A percentile compares a stretch with the other conserved stretches of the same genome.
Evolutionary conservation across 495 filamentous ascomycete genomes (phyloP).

Genomic region (Aspergillus taichungensis): DNA sequence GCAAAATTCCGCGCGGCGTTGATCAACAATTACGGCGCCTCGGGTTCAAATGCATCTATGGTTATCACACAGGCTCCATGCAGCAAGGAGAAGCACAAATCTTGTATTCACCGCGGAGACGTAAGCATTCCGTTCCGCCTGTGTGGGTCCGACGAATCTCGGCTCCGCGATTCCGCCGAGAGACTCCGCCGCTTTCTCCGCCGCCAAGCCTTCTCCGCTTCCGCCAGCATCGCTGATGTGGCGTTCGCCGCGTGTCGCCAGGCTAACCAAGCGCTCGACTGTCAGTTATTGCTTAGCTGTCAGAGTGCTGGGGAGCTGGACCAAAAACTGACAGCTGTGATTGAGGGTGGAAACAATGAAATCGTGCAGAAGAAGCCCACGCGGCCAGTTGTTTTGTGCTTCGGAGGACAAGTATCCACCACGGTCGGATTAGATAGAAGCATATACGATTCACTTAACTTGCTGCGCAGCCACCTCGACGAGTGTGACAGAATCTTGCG

Average conservation of each 20-base stretch:
- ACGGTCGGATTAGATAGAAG: conserved; percentile 32
- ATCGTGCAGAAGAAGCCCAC: conserved; percentile 9
- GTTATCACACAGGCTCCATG: conserved; percentile 18
- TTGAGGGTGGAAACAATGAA: not conserved
- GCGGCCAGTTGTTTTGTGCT: conserved; percentile 40
- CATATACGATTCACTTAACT: conserved; percentile 22
- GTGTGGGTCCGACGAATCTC: conserved; percentile 6
- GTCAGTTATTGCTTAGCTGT: conserved; percentile 4
- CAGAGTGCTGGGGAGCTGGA: conserved; percentile 5
- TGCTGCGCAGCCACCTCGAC: conserved; percentile 33
- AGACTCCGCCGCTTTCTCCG: conserved; percentile 2
- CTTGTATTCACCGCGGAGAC: not conserved
- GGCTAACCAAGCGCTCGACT: conserved; percentile 9
- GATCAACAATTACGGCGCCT: conserved; percentile 43
- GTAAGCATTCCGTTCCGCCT: conserved; percentile 8
- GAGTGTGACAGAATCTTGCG: conserved; percentile 7
- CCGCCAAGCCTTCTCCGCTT: not conserved
- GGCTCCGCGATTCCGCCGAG: conserved; percentile 6
- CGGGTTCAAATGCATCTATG: conserved; percentile 34
- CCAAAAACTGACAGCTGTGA: not conserved
- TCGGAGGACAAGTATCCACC: conserved; percentile 43
- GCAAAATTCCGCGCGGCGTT: conserved; percentile 24
- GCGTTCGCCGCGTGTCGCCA: conserved; percentile 10
- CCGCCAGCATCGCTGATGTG: conserved; percentile 4
- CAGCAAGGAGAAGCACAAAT: not conserved